These are phyloP conservation scores for Aegilops bicornis DNA, from an alignment of 176 grass and related monocot species.

Conservation along the genomic window DNA sequence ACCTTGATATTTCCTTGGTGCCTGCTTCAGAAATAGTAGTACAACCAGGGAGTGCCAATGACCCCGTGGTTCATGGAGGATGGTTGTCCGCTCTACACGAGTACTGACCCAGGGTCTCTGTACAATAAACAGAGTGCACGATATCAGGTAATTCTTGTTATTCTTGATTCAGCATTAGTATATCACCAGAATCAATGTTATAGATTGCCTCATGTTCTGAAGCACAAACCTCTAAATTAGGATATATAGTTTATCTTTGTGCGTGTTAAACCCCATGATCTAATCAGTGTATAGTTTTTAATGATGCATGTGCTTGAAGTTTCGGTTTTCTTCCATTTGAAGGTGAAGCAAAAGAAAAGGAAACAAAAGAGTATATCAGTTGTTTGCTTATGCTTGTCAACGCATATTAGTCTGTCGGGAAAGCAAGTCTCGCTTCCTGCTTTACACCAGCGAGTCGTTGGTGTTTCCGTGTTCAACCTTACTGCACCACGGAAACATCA, in stretches of 20 bases:
- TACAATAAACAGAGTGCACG: conserved; percentile 74
- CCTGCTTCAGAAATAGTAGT: conserved; percentile 66
- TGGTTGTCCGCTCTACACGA: conserved; percentile 82
- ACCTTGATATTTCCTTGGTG: conserved; percentile 68
- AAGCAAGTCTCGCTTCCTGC: not conserved
- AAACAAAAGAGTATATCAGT: not conserved
- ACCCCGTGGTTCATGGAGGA: conserved; percentile 68
- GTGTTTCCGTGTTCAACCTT: not conserved
- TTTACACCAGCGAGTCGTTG: not conserved
- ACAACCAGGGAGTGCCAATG: not conserved
- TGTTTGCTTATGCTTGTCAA: not conserved
- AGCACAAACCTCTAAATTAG: conserved; percentile 1
- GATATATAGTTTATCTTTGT: conserved; percentile 1
- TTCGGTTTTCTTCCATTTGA: conserved; percentile 16
- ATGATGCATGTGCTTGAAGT: conserved; percentile 23
- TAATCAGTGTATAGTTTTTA: conserved; percentile 24
- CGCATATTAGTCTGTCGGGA: not conserved
- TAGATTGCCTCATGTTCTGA: not conserved
- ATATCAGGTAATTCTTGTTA: conserved; percentile 48
- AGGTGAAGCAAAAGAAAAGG: conserved; percentile 17
- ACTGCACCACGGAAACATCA: conserved; percentile 26
- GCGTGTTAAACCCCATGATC: conserved; percentile 6
- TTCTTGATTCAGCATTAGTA: conserved; percentile 20
- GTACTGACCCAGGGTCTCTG: conserved; percentile 48
- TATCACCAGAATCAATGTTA: conserved; percentile 1